These are phyloP conservation scores for Candida succiphila DNA, from an alignment of 805 yeast genomes.

Conservation along the genomic window DNA sequence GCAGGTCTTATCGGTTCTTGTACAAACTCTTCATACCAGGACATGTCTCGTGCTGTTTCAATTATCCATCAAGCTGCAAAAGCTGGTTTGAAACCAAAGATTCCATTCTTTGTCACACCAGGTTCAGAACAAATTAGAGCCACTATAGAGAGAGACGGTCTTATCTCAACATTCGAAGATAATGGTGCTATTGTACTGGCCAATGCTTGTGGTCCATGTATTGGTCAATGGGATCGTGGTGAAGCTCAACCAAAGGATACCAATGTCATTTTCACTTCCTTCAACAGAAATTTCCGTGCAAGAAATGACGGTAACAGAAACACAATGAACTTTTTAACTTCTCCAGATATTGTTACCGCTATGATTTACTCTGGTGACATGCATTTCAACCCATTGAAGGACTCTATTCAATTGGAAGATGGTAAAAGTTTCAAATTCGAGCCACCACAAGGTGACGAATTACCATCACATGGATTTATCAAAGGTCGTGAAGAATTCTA, in stretches of 20 bases:
- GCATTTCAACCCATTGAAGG: conserved; percentile 93
- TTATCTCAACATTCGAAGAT: conserved; percentile 76
- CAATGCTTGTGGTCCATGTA: conserved; percentile 99
- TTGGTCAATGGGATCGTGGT: conserved; percentile 96
- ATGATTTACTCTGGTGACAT: conserved; percentile 94
- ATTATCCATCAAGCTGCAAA: conserved; percentile 83
- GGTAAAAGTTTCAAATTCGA: conserved; percentile 85
- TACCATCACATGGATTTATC: conserved; percentile 86
- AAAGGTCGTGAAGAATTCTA: conserved; percentile 60
- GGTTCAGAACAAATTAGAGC: conserved; percentile 99
- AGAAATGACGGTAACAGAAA: conserved; percentile 98
- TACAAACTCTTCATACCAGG: conserved; percentile 97
- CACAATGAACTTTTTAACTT: conserved; percentile 93
- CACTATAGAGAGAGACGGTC: conserved; percentile 94
- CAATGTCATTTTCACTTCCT: conserved; percentile 94
- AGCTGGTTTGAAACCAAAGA: conserved; percentile 86
- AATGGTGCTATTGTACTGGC: conserved; percentile 93
- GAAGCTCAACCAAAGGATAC: conserved; percentile 85
- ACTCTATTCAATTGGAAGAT: conserved; percentile 74
- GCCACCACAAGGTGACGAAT: conserved; percentile 85
- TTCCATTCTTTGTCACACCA: conserved; percentile 90
- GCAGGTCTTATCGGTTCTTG: conserved; percentile 98
- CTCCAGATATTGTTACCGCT: conserved; percentile 94
- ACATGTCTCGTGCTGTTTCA: conserved; percentile 94
- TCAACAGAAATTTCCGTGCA: conserved; percentile 96